Evolutionary conservation across 2,329 filamentous ascomycete species (phyloP).

Genomic region (Ophiostoma himal-ulmi): DNA sequence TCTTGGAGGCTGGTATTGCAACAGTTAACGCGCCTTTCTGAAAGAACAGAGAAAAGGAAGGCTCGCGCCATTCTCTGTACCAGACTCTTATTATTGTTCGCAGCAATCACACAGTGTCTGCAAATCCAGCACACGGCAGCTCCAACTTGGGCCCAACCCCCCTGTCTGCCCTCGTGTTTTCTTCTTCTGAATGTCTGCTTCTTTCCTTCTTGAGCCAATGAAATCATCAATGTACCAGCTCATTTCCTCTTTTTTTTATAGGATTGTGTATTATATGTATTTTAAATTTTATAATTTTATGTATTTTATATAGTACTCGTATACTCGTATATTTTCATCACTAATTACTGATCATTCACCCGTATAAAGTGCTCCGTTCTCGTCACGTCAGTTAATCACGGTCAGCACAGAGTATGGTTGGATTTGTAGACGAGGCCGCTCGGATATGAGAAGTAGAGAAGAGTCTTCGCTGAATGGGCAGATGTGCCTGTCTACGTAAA

Average conservation of each 20-base stretch:
- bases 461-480: not conserved
- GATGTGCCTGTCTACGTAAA: not conserved
- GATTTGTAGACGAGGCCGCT: too few species aligned
- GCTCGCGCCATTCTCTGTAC: not conserved
- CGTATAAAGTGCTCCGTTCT: not conserved
- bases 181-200: too few species aligned
- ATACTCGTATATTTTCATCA: not conserved
- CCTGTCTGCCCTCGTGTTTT: not conserved
- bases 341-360: not conserved
- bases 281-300: not conserved
- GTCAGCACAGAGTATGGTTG: not conserved
- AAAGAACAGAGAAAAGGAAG: not conserved
- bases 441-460: not conserved
- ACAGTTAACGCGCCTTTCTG: not conserved
- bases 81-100: not conserved
- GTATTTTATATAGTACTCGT: not conserved
- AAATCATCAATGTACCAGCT: not conserved
- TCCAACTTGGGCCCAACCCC: not conserved
- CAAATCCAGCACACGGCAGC: not conserved
- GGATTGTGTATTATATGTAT: not conserved
- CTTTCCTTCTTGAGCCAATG: not conserved
- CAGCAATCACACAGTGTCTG: not conserved
- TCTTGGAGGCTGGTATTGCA: not conserved
- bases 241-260: not conserved
- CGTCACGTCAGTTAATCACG: conserved; percentile 2